A percentile compares a stretch with the other conserved stretches of the same genome.
Evolutionary conservation across 148 eudicot genomes (phyloP).

Genomic region (Chenopodium suecicum): DNA sequence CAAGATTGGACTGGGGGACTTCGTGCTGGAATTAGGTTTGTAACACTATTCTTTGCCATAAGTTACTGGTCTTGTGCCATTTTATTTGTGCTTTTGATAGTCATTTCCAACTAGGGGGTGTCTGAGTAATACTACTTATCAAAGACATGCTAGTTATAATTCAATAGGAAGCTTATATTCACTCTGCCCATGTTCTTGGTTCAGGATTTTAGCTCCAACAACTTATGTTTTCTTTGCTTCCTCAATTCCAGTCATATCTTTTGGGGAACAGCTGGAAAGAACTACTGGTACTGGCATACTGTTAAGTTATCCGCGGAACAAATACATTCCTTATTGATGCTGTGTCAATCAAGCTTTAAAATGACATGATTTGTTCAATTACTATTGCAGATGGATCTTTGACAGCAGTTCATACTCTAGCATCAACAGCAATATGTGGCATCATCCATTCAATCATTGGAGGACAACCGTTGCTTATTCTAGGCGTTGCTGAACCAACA

Average conservation of each 20-base stretch:
- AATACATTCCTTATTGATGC: constrained; percentile 4
- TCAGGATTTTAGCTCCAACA: constrained; percentile 95
- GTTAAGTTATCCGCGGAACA: constrained; percentile 12
- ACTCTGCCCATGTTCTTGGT: constrained; percentile 9
- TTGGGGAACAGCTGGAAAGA: constrained; percentile 97
- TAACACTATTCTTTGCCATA: neutral
- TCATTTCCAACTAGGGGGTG: neutral
- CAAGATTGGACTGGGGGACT: constrained; percentile 97
- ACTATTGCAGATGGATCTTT: constrained; percentile 63
- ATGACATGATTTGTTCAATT: constrained; percentile 1
- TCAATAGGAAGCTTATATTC: constrained; percentile 4
- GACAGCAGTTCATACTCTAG: constrained; percentile 98
- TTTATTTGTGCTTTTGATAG: neutral
- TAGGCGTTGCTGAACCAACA: constrained; percentile 98
- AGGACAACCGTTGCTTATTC: constrained; percentile 92
- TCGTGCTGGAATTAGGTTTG: constrained; percentile 87
- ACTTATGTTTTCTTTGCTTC: constrained; percentile 98
- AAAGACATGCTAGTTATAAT: neutral
- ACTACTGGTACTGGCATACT: constrained; percentile 55
- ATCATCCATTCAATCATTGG: constrained; percentile 91
- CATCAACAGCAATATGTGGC: constrained; percentile 93
- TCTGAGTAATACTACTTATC: neutral
- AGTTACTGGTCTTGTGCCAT: constrained; percentile 6
- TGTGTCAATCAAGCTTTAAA: constrained; percentile 4
- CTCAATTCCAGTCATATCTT: constrained; percentile 97